Base-by-base conservation (phyloP, 768 basidiomycete species). In the Pholiota microspora region DNA sequence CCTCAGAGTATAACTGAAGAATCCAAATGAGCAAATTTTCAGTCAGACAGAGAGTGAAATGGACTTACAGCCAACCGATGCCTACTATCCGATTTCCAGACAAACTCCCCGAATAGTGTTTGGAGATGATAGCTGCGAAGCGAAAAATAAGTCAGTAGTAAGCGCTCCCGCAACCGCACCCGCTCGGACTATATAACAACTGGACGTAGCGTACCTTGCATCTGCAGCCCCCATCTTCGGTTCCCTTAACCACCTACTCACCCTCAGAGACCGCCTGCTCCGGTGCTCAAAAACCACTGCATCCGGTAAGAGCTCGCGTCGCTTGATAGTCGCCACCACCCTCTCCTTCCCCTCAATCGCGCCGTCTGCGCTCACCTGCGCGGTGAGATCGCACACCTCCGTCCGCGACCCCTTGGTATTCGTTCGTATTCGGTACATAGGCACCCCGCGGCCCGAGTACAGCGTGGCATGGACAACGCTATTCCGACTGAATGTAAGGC, bases 291-390 rank as follows among this genome's bases (percentile, higher is more conserved):
- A 56, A 2, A 58, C 49, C 13, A 61, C 63, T 6, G 60, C 49
- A 35, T 61, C 57, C 5, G 63, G 60, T 15, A 61, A 52, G 23
- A 64, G 32, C 8, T 64, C 58, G 21, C 63, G 60, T n/a, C 60
- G 32, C 50, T 61, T 61, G 2, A 61, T 25, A 8, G 51, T 52
- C 13, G 63, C 60, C 10, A 60, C 60, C 16, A 64, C 40, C 7
- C 32, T 45, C 34, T 55, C 51, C 29, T 56, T 18, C 21, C 21
- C 40, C 1, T 21, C 49, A 0, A 21, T 36, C 52, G 7, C 29
- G 12, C 29, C 29, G 29, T 6, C 29, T 31, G 7, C 29, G 29
- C 29, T n/a, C 29, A 31, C 29, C 7, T 12, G 29, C 29, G 29
- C 7, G 7, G 29, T 12, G 29, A 62, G 44, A 16, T 62, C 61